Conservation (phyloP, 371 early-diverging fungal species). For the Parasitella parasitica region DNA sequence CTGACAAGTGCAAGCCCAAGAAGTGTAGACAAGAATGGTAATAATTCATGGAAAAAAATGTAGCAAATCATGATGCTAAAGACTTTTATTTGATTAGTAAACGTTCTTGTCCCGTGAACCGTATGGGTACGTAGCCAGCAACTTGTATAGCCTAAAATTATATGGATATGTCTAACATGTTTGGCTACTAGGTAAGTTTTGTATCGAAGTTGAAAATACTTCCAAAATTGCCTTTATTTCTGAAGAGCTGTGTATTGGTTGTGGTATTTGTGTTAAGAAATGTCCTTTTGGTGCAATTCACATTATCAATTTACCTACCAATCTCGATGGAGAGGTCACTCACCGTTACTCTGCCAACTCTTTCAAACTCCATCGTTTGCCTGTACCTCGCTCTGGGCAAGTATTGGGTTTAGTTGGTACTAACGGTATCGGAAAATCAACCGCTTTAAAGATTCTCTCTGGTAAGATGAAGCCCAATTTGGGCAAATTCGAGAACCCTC, state of each 20-base stretch:
- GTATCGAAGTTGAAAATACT: conserved; percentile 88
- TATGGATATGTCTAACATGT: background rate
- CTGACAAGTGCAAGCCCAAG: conserved; percentile 99
- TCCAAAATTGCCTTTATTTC: conserved; percentile 93
- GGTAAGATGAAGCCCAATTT: conserved; percentile 99
- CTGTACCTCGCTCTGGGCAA: conserved; percentile 97
- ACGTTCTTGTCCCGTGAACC: conserved; percentile 87
- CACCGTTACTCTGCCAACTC: conserved; percentile 99
- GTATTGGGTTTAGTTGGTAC: conserved; percentile 99
- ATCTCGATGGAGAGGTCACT: conserved; percentile 94
- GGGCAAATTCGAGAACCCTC: conserved; percentile 86
- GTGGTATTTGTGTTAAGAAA: conserved; percentile 99
- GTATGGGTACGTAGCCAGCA: conserved; percentile 60
- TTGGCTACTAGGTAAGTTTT: conserved; percentile 81
- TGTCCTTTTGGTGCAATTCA: conserved; percentile 99
- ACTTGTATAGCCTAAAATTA: background rate
- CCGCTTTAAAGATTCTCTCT: conserved; percentile 97
- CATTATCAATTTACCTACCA: conserved; percentile 99
- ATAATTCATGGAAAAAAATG: conserved; percentile 14
- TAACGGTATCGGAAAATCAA: conserved; percentile 99
- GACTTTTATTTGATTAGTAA: conserved; percentile 49
- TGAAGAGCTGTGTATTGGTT: conserved; percentile 99
- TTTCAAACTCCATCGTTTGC: conserved; percentile 99
- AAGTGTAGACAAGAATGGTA: conserved; percentile 99
- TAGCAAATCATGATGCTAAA: background rate